Base-by-base conservation (phyloP, 164 flowering plant species). In the Vitis amurensis region DNA sequence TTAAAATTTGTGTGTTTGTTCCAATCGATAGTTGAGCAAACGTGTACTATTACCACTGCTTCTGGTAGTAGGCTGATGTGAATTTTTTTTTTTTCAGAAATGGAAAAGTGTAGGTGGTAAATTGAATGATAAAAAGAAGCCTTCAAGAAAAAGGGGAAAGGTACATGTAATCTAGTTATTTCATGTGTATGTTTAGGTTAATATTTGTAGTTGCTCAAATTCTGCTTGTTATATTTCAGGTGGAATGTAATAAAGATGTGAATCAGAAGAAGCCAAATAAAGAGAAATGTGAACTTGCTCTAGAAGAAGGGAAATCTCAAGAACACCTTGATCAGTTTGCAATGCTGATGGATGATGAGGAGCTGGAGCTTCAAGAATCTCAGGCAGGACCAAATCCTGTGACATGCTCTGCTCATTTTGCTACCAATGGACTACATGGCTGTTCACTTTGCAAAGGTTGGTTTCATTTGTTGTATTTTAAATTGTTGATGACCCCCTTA, bases 371-470 rank as follows among this genome's bases (percentile, higher is more conserved):
- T 61, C 78, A 84, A 78, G 97, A 96, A 76, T 69, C 84, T 71
- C 91, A 85, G 73, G 89, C 84, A 50, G 88, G 92, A 71, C 81
- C 89, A 29, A 85, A 84, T 79, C 86, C 89, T 17, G 66, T 81
- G 19, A 78, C 85, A 27, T 91, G 96, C 76, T 81, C 88, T 51
- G 86, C 86, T 66, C 94, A 91, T 81, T 81, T 85, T 61, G 61
- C 88, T 53, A 66, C 81, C 17, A 80, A 73, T 77, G 80, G 82
- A 52, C 53, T 68, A 37, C 84, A 80, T 74, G 81, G 90, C 62
- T 95, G 99, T 74, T 80, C 96, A 14, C 89, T 95, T 69, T 91
- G 99, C 82, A 90, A 88, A 93, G 98, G 97, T 92, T 71, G 71
- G 77, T 60, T 53, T 55, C 30, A 17, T 8, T 60, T 47, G 44